Conservation (phyloP, 192 early-diverging fungal genomes). For the Backusella macrospora region DNA sequence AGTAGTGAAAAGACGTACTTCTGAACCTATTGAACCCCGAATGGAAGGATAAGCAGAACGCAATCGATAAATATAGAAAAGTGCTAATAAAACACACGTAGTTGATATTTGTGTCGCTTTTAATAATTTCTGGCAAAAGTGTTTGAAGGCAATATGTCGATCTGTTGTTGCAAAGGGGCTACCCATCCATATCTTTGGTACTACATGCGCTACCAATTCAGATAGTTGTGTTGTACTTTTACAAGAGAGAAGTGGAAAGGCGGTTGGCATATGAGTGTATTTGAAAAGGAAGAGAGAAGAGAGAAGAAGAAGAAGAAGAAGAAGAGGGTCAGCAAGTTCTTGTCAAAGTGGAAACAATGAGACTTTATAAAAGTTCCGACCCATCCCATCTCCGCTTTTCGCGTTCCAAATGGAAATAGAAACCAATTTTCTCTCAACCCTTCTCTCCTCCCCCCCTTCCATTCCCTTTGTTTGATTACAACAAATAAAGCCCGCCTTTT, state of each 20-base stretch:
- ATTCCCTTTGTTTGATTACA: constrained; percentile 16
- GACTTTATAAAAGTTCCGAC: constrained; percentile 16
- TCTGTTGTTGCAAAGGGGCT: neutral
- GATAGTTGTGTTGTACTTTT: constrained; percentile 31
- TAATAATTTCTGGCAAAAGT: constrained; percentile 58
- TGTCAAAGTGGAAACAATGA: neutral
- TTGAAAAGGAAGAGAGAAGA: neutral
- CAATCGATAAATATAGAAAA: constrained; percentile 67
- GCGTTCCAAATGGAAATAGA: constrained; percentile 17
- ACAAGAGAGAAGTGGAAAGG: neutral
- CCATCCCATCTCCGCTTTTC: constrained; percentile 12
- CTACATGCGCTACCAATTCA: constrained; percentile 36
- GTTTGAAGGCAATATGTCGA: constrained; percentile 39
- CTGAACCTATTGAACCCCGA: constrained; percentile 71
- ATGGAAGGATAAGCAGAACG: constrained; percentile 56
- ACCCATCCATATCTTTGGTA: constrained; percentile 43
- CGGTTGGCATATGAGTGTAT: neutral
- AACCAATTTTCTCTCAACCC: constrained; percentile 7
- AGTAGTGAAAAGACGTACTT: constrained; percentile 82
- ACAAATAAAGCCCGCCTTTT: constrained; percentile 13
- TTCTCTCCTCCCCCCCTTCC: neutral
- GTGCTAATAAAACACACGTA: constrained; percentile 60
- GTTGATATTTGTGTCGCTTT: constrained; percentile 61
- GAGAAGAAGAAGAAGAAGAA: neutral
- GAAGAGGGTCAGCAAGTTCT: neutral